Percentiles rank a stretch among this genome's conserved stretches.
Conservation (phyloP, 2,329 filamentous ascomycete species). For the Myriosclerotinia duriaeana region DNA sequence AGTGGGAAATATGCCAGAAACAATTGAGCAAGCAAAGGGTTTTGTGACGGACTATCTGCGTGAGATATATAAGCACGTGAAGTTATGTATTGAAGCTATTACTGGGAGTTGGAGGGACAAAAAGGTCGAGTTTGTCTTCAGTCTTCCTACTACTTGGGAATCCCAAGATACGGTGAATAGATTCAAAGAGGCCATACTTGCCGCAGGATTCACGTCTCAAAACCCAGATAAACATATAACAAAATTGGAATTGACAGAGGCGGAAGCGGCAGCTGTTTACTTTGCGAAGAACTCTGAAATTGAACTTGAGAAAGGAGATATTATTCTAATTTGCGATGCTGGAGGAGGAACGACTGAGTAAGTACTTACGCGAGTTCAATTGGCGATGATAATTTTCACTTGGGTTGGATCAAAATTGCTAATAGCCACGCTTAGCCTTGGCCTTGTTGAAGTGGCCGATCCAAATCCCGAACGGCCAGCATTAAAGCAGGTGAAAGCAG, state of each 20-base stretch:
- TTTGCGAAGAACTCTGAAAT: constrained; percentile 38
- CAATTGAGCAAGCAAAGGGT: constrained; percentile 15
- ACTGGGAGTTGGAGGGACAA: constrained; percentile 50
- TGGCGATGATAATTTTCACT: background rate
- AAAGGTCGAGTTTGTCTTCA: constrained; percentile 44
- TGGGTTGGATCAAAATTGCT: background rate
- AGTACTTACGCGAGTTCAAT: background rate
- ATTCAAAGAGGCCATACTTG: constrained; percentile 38
- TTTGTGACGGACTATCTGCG: constrained; percentile 9
- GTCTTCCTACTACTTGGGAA: constrained; percentile 47
- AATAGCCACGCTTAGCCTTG: constrained; percentile 24
- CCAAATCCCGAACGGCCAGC: constrained; percentile 34
- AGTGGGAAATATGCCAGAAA: constrained; percentile 13
- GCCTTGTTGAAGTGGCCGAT: constrained; percentile 46
- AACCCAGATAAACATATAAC: constrained; percentile 41
- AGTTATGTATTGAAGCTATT: constrained; percentile 38
- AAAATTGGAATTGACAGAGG: constrained; percentile 51
- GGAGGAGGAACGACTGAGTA: constrained; percentile 48
- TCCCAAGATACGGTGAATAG: constrained; percentile 41
- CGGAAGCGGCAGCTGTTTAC: constrained; percentile 54
- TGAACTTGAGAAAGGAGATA: constrained; percentile 37
- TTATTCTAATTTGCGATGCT: constrained; percentile 51
- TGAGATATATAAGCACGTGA: constrained; percentile 5
- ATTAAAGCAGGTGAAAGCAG: constrained; percentile 43
- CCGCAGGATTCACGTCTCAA: constrained; percentile 38